Evolutionary conservation across 257 asterid genomes (phyloP), one percentile per base, ranked within the genome.

Genomic region (Penstemon eatonii): DNA sequence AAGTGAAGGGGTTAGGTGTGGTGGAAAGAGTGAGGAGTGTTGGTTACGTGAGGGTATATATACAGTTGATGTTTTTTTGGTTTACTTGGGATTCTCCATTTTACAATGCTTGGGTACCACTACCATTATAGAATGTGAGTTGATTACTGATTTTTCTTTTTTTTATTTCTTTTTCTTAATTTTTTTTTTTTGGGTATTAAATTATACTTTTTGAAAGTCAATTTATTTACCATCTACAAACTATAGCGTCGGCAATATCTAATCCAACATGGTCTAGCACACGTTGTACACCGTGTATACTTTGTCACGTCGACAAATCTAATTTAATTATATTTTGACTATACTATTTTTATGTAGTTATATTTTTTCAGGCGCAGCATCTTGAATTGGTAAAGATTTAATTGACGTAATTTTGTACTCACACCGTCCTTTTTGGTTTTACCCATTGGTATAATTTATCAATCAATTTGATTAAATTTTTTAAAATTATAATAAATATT

Each of bases 31-130:
- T 55, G 79, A 64, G 25, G 76, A 38, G 62, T 33, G 51, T 50
- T 46, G 78, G 71, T 72, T 77, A 68, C 80, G 74, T 82, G 82
- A 61, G 58, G 55, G 63, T 77, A 60, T 79, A 82, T 77, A 76
- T 69, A 75, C 60, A 61, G 75, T 55, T 58, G 78, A 69, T 66
- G 58, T 69, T 58, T 63, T 67, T 36, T 71, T 42, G 38, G 19
- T 53, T 53, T 36, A 46, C 49, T 45, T 65, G 39, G 9, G 37
- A 10, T 36, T 10, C 58, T 50, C 50, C 11, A 18, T 36, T 62
- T 39, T n/a, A 55, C 49, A 60, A 43, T 53, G 75, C 42, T 53
- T 57, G 67, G 76, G 60, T 40, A 52, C 38, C 7, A 41, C 68
- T 38, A 42, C 72, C 66, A 49, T 5, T 56, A 78, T 67, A 63